Evolutionary conservation across 331 rosid genomes (phyloP), one percentile per base, ranked within the genome.

Genomic region (Arachis monticola): DNA sequence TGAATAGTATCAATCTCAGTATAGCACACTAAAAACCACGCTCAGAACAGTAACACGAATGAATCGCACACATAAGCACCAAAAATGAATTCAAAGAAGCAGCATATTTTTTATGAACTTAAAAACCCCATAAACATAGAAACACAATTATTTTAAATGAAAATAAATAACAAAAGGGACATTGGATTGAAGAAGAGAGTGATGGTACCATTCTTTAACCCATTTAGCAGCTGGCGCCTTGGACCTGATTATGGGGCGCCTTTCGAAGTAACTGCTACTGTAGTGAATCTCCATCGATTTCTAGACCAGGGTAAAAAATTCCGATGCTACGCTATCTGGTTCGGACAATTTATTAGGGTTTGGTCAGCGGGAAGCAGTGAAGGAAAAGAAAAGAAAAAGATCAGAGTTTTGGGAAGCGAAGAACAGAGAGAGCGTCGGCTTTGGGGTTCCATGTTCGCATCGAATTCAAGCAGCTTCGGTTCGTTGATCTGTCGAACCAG

Each of bases 151-250:
- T 5, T 60, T 5, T 62, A 12, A 1, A 67, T 3, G 12, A 41
- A 5, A 22, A 22, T 22, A 22, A 22, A 22, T 22, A 22, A 1
- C 35, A n/a, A 35, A 35, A 35, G 4, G 62, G 5, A 8, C 4
- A 44, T 3, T 61, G 48, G 1, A 47, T 10, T 31, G 68, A 61
- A 10, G 46, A 7, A 55, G 8, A 11, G 41, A 5, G 47, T 0
- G 1, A 12, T 35, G 40, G 5, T 81, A 91, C 96, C 97, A 92
- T 84, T 89, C 92, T 83, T 66, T 89, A 58, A 88, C 76, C 97
- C 97, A 92, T 83, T 90, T 89, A 60, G 82, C 93, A 8, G 91
- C 86, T 51, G 96, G 91, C 77, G 85, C 14, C 83, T 79, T 88
- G 78, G 95, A 86, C 83, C 66, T 85, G 71, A 88, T 7, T 61